phyloP scores from a whole-genome alignment of 768 basidiomycete genomes.

The Hemileccinum rubropunctum region DNA sequence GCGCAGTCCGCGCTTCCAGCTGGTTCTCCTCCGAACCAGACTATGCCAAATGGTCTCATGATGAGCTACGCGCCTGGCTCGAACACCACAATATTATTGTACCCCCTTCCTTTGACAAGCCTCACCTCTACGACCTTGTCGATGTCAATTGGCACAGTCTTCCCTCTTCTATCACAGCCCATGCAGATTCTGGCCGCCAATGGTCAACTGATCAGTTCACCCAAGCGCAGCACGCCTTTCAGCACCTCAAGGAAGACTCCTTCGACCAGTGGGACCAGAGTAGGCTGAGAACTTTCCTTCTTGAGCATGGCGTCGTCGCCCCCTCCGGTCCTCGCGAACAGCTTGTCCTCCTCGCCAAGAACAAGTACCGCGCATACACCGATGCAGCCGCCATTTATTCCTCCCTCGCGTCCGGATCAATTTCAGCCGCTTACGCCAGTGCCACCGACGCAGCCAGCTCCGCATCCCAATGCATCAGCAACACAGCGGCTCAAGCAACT shows the following conservation, averaged over 20 bases:
- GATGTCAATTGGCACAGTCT: conserved; percentile 53
- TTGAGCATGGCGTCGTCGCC: conserved; percentile 83
- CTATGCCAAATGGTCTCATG: conserved; percentile 55
- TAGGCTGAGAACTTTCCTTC: conserved; percentile 74
- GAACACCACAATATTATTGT: conserved; percentile 59
- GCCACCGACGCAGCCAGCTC: conserved; percentile 37
- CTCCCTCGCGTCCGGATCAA: conserved; percentile 44
- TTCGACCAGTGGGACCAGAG: conserved; percentile 88
- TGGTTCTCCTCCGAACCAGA: conserved; percentile 49
- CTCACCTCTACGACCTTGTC: conserved; percentile 48
- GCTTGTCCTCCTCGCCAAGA: conserved; percentile 73
- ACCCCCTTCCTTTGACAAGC: conserved; percentile 42
- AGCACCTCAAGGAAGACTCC: conserved; percentile 52
- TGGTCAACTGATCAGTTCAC: conserved; percentile 68
- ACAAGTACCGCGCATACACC: conserved; percentile 59
- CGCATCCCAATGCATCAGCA: conserved; percentile 40
- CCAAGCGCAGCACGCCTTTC: conserved; percentile 60
- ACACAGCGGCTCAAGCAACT: conserved; percentile 50
- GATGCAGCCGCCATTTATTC: conserved; percentile 58
- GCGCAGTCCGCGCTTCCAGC: conserved; percentile 42
- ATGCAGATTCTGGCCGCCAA: conserved; percentile 25
- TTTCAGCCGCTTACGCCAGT: conserved; percentile 51
- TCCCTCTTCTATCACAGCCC: conserved; percentile 33
- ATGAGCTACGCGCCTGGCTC: conserved; percentile 68
- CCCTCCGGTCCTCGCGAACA: conserved; percentile 79